Conservation (phyloP, 2,329 filamentous ascomycete species). For the Aspergillus japonicus region DNA sequence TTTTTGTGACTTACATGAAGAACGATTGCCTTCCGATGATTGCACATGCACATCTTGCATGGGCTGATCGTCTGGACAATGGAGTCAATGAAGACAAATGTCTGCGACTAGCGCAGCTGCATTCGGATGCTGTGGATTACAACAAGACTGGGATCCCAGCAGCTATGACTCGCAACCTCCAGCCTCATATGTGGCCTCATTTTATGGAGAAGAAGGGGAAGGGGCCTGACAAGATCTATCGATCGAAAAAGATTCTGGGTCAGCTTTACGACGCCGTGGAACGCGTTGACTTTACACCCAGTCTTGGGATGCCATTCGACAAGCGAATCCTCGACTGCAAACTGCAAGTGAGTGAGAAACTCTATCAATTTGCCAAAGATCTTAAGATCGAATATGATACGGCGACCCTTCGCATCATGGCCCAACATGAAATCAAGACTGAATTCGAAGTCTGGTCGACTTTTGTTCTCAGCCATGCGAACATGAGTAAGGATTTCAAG, state of each 20-base stretch:
- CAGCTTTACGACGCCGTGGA: constrained; percentile 76
- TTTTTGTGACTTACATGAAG: constrained; percentile 92
- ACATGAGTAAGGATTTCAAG: constrained; percentile 76
- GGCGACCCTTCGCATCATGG: constrained; percentile 74
- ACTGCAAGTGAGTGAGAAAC: constrained; percentile 55
- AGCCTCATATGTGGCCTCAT: constrained; percentile 71
- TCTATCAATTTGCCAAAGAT: constrained; percentile 59
- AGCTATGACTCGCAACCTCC: constrained; percentile 60
- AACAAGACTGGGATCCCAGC: constrained; percentile 84
- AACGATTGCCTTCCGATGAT: constrained; percentile 79
- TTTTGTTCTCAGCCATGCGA: constrained; percentile 74
- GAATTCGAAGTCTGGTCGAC: constrained; percentile 93
- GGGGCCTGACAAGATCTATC: constrained; percentile 54
- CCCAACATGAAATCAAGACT: constrained; percentile 75
- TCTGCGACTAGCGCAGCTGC: constrained; percentile 72
- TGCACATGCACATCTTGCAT: constrained; percentile 76
- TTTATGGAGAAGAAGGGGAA: constrained; percentile 73
- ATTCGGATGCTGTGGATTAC: constrained; percentile 92
- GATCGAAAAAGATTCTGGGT: constrained; percentile 71
- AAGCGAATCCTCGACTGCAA: constrained; percentile 63
- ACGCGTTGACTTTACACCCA: constrained; percentile 67
- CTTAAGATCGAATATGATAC: constrained; percentile 79
- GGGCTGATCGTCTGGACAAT: constrained; percentile 61
- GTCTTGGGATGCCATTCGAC: constrained; percentile 74
- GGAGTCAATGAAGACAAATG: constrained; percentile 71